Evolutionary conservation across 2,329 filamentous ascomycete genomes (phyloP).

Genomic region (Ascochyta lentis): DNA sequence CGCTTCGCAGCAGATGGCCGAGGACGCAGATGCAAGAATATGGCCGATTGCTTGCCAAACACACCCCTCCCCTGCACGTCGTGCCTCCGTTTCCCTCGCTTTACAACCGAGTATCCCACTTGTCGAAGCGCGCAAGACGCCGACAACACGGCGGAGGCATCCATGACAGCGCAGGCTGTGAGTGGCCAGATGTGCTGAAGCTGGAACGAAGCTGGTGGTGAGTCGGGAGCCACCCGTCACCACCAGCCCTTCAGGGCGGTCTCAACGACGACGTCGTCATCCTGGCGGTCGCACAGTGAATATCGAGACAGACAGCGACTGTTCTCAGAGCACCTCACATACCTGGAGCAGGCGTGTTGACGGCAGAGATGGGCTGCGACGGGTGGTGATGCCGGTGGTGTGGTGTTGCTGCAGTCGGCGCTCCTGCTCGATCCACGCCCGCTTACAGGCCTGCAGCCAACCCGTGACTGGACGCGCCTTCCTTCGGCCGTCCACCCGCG

Average conservation of each 20-base stretch:
- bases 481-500: constrained; percentile 1
- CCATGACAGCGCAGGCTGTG: neutral
- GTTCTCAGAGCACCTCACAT: constrained; percentile 6
- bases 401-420: constrained; percentile 19
- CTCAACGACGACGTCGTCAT: constrained; percentile 7
- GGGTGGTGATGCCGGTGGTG: constrained; percentile 13
- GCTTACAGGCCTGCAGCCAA: neutral
- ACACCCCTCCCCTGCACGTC: neutral
- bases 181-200: neutral
- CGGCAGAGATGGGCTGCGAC: constrained; percentile 5
- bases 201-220: neutral
- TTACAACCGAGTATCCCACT: neutral
- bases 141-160: neutral
- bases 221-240: neutral
- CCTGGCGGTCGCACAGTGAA: constrained; percentile 15
- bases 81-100: neutral
- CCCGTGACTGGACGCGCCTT: constrained; percentile 15
- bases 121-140: neutral
- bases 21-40: neutral
- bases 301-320: constrained; percentile 1
- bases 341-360: constrained; percentile 10
- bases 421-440: constrained; percentile 12
- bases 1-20: neutral
- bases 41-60: neutral
- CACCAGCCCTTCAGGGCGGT: constrained; percentile 12